Percentiles rank a stretch among this genome's conserved stretches.
phyloP scores from a whole-genome alignment of 2,329 filamentous ascomycete species.

The Alternaria dauci region DNA sequence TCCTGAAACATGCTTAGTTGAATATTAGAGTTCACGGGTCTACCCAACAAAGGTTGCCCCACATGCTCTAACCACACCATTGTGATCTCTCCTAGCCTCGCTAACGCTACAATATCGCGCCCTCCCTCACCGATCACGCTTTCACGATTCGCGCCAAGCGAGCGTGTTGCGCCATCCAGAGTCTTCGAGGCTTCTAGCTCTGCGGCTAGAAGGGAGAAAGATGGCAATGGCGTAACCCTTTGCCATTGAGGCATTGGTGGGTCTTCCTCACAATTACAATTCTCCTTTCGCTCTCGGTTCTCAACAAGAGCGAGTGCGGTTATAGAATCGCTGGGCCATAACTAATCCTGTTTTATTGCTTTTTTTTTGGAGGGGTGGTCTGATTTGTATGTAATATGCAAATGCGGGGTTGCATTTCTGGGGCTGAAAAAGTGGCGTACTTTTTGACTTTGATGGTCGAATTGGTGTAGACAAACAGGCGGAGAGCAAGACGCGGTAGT shows the following conservation, averaged over 20 bases:
- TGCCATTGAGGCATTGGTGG: background rate
- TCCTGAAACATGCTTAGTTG: constrained; percentile 31
- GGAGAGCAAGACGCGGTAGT: constrained; percentile 4
- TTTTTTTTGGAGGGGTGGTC: background rate
- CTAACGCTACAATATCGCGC: constrained; percentile 12
- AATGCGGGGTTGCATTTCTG: constrained; percentile 15
- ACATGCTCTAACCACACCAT: constrained; percentile 11
- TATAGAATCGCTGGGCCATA: background rate
- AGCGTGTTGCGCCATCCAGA: constrained; percentile 24
- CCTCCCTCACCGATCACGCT: constrained; percentile 19
- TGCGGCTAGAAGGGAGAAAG: constrained; percentile 17
- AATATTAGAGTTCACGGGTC: constrained; percentile 36
- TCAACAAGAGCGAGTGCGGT: background rate
- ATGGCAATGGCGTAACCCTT: constrained; percentile 1
- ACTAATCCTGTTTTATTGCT: background rate
- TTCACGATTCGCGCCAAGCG: constrained; percentile 12
- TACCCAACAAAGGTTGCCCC: constrained; percentile 11
- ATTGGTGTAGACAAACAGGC: constrained; percentile 9
- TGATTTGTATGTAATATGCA: background rate
- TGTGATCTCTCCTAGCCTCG: constrained; percentile 9
- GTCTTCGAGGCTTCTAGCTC: constrained; percentile 27
- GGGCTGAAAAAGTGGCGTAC: constrained; percentile 9
- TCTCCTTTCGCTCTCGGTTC: constrained; percentile 4
- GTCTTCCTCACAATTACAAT: background rate
- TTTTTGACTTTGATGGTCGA: constrained; percentile 6